These are phyloP conservation scores for Oryza longistaminata DNA, from an alignment of 176 grass and related monocot genomes.

Conservation along the genomic window DNA sequence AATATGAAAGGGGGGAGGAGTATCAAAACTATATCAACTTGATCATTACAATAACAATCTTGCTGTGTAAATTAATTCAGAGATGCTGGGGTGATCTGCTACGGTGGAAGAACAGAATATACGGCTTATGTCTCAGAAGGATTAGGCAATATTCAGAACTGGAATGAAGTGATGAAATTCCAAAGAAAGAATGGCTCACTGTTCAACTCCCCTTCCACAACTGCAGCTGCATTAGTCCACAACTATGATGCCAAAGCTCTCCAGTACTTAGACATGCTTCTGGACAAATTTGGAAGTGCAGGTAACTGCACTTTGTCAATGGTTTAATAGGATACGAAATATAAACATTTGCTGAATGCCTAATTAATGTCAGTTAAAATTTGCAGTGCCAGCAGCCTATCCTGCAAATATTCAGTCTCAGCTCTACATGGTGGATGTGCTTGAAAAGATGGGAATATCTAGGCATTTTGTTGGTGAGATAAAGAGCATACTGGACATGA, in stretches of 20 bases:
- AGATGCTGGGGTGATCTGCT: neutral
- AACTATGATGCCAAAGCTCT: constrained; percentile 46
- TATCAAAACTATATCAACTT: too few relatives aligned
- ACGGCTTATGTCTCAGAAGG: constrained; percentile 60
- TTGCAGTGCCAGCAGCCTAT: constrained; percentile 1
- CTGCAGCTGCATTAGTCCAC: constrained; percentile 45
- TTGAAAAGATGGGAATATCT: constrained; percentile 63
- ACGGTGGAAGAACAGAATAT: constrained; percentile 43
- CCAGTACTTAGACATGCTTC: constrained; percentile 42
- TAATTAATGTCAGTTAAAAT: neutral
- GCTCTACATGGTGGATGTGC: constrained; percentile 55
- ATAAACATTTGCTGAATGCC: neutral
- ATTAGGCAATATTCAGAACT: constrained; percentile 39
- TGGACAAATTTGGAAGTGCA: neutral
- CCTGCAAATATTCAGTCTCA: constrained; percentile 37
- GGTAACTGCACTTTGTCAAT: neutral
- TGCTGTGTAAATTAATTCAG: constrained; percentile 8
- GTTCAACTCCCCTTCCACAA: constrained; percentile 69
- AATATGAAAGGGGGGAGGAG: too few relatives aligned
- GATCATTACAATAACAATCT: neutral
- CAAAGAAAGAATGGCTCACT: constrained; percentile 63
- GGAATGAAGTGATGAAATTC: constrained; percentile 46
- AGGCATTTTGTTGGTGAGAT: constrained; percentile 55
- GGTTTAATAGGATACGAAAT: too few relatives aligned
- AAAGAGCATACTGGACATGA: constrained; percentile 49